Evolutionary conservation across 2,329 filamentous ascomycete genomes (phyloP).

Genomic region (Epichloe gansuensis): DNA sequence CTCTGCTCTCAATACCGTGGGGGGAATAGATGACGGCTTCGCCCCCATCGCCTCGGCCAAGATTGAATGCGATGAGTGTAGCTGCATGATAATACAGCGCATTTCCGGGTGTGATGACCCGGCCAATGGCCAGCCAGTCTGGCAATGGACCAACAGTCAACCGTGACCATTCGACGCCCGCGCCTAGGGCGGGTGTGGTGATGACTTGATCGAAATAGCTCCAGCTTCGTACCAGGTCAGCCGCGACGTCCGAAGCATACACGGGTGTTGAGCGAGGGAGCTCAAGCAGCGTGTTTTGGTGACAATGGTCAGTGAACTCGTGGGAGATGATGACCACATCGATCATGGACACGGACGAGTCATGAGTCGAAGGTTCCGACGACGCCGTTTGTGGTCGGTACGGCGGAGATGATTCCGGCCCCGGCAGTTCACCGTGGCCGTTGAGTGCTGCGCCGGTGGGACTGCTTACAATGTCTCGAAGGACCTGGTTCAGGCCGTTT

Average conservation of each 20-base stretch:
- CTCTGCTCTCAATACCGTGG: slow-evolving; percentile 40
- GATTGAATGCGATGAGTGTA: slow-evolving; percentile 41
- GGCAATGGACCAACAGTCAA: slow-evolving; percentile 29
- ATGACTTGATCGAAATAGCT: slow-evolving; percentile 44
- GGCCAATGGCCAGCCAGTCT: slow-evolving; percentile 47
- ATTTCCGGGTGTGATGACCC: slow-evolving; percentile 40
- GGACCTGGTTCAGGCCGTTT: slow-evolving; percentile 38
- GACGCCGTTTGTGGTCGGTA: slow-evolving; percentile 6
- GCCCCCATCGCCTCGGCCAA: slow-evolving; percentile 13
- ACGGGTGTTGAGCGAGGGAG: slow-evolving; percentile 41
- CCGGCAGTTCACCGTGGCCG: background rate
- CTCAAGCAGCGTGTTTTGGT: slow-evolving; percentile 45
- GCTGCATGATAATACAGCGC: slow-evolving; percentile 50
- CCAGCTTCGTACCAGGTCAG: slow-evolving; percentile 42
- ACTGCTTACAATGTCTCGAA: slow-evolving; percentile 32
- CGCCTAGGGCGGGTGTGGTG: slow-evolving; percentile 32
- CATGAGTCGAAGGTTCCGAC: background rate
- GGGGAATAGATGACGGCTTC: slow-evolving; percentile 50
- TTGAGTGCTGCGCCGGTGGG: background rate
- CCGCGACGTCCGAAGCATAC: slow-evolving; percentile 47
- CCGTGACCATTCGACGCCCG: slow-evolving; percentile 9
- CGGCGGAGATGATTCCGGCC: background rate
- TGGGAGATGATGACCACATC: slow-evolving; percentile 49
- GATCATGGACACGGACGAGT: slow-evolving; percentile 26
- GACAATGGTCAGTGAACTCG: slow-evolving; percentile 58